Percentiles rank a stretch among this genome's conserved stretches.
These are phyloP conservation scores for Kodamaea ohmeri DNA, from an alignment of 1,139 yeast genomes.

Conservation along the genomic window DNA sequence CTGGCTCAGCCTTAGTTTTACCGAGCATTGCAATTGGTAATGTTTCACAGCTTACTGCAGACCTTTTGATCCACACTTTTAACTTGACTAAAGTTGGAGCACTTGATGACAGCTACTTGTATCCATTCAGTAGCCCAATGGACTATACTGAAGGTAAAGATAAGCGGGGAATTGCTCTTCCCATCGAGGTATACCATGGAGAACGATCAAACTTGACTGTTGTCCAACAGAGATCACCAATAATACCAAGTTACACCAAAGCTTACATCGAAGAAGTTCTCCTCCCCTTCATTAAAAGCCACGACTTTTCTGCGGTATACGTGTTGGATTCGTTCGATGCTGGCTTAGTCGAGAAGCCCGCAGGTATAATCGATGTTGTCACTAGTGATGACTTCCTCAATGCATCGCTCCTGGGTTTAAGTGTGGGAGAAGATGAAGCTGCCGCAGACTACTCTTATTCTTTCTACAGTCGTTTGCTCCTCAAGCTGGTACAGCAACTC, in stretches of 20 bases:
- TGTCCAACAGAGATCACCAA: constrained; percentile 82
- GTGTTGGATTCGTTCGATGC: constrained; percentile 74
- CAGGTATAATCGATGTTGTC: constrained; percentile 30
- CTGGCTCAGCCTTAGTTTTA: constrained; percentile 42
- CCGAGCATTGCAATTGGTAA: constrained; percentile 89
- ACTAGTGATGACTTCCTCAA: constrained; percentile 35
- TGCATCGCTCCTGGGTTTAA: constrained; percentile 31
- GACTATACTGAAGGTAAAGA: constrained; percentile 36
- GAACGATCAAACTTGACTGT: constrained; percentile 44
- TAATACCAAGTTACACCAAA: constrained; percentile 60
- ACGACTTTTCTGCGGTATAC: constrained; percentile 46
- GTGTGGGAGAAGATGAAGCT: constrained; percentile 15
- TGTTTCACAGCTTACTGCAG: constrained; percentile 80
- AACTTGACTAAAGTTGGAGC: constrained; percentile 50
- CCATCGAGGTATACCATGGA: constrained; percentile 58
- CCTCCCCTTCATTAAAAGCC: constrained; percentile 43
- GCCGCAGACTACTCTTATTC: constrained; percentile 14
- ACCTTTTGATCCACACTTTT: constrained; percentile 65
- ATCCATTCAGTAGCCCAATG: constrained; percentile 82
- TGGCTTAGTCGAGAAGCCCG: constrained; percentile 38
- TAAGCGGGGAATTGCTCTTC: constrained; percentile 48
- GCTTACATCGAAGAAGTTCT: constrained; percentile 55
- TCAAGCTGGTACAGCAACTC: constrained; percentile 6
- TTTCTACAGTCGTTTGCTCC: constrained; percentile 12
- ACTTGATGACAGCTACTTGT: constrained; percentile 59